Base-by-base conservation (phyloP, 768 basidiomycete genomes). In the Hygrocybe punicea region DNA sequence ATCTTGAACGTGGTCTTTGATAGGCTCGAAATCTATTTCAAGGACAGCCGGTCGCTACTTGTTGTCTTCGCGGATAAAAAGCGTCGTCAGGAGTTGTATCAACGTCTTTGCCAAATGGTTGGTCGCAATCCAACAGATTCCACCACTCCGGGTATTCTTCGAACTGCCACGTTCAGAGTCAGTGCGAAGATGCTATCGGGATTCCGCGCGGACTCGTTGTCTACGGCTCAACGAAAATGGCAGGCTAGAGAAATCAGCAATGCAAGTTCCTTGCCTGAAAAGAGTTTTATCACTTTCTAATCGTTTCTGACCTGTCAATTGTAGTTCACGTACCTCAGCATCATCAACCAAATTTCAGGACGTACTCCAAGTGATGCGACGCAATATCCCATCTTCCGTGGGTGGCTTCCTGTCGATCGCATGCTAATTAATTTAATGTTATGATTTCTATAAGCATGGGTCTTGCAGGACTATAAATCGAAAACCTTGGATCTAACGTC, bases 291-390 rank as follows among this genome's bases (percentile, higher is more conserved):
- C 14, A 23, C 8, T 4, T 55, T 49, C 6, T 52, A 21, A 29
- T 52, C 11, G 45, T 51, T 23, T 25, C 40, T 51, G 53, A 45
- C 46, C 46, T 23, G 56, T 29, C 55, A n/a, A 4, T 16, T 13
- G 35, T 23, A 95, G 93, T 96, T 92, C 68, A 87, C 90, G 1
- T 96, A 95, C 69, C 72, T 96, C 50, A 87, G 89, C 59, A 84
- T 97, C 55, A 73, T 97, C 54, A 97, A 97, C 63, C 93, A 96
- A 68, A 81, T 91, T 19, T 95, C 94, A 3, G 93, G 94, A 42
- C 82, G 94, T 19, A 97, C 94, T 3, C 93, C 93, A 1, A 93
- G 88, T 65, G 94, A 97, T 74, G 92, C 94, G 9, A 96, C 95
- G 0, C 93, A 95, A 63, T 97, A 94, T 71, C 94, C 93, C 0